A percentile compares a stretch with the other conserved stretches of the same genome.
These are phyloP conservation scores for Rhipidocladum racemiflorum DNA, from an alignment of 176 grass and related monocot species.

Conservation along the genomic window DNA sequence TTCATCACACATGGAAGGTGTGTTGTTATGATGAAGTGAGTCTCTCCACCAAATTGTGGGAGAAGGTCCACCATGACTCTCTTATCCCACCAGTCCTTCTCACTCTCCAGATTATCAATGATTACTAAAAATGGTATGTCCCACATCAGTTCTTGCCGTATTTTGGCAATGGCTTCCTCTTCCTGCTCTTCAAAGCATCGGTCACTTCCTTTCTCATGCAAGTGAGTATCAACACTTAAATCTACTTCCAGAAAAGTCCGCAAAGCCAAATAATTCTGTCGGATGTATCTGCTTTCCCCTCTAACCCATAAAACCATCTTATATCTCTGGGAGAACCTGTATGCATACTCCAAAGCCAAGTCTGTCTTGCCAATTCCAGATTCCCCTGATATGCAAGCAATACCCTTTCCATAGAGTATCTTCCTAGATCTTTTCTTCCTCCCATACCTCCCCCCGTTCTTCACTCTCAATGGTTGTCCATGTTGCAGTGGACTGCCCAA, in stretches of 20 bases:
- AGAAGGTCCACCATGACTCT: slow-evolving; percentile 72
- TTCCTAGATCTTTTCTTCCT: slow-evolving; percentile 67
- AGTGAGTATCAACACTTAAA: slow-evolving; percentile 50
- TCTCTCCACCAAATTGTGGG: slow-evolving; percentile 82
- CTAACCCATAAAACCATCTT: slow-evolving; percentile 95
- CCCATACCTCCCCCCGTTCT: slow-evolving; percentile 43
- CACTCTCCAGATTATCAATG: slow-evolving; percentile 93
- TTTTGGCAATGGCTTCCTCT: slow-evolving; percentile 77
- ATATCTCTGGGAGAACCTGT: slow-evolving; percentile 83
- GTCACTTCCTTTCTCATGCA: slow-evolving; percentile 72
- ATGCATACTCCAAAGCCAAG: slow-evolving; percentile 89
- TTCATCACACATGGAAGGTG: slow-evolving; percentile 66
- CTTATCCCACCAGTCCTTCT: slow-evolving; percentile 97
- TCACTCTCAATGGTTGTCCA: slow-evolving; percentile 44
- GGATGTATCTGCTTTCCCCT: slow-evolving; percentile 82
- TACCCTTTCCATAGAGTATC: slow-evolving; percentile 95
- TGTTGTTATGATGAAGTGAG: slow-evolving; percentile 93
- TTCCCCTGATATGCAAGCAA: slow-evolving; percentile 93
- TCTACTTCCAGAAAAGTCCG: slow-evolving; percentile 69
- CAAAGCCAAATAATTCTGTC: slow-evolving; percentile 84
- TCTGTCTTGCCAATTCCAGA: slow-evolving; percentile 97
- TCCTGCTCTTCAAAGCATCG: slow-evolving; percentile 96
- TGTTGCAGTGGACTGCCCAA: slow-evolving; percentile 41
- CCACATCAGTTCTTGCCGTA: slow-evolving; percentile 75
- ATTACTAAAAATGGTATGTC: slow-evolving; percentile 91